Base-by-base conservation (phyloP, 345 rosid genomes). In the Gossypium arboreum region DNA sequence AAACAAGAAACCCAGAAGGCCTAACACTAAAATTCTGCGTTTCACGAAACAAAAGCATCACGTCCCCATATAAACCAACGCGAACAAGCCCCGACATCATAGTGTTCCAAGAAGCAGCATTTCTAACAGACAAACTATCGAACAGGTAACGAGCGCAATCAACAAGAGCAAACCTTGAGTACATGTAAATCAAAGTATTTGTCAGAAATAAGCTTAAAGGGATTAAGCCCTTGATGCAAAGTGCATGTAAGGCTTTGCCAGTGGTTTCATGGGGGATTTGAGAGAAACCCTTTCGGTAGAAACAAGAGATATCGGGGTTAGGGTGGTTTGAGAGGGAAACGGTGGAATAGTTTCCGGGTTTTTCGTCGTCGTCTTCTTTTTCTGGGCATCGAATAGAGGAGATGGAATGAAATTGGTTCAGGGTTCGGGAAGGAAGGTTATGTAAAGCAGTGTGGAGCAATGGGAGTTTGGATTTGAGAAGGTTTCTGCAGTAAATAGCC, bases 41-140 rank as follows among this genome's bases (percentile, higher is more conserved):
- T 55, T 79, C 82, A 71, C 68, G 39, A 17, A 92, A 87, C 61
- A 89, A 87, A 2, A 24, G 50, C 61, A 89, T 55, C 2, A 88
- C 86, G 45, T 89, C 84, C 22, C 76, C 13, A 76, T 86, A 87
- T 57, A 75, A 67, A 15, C 91, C 86, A 51, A 77, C 83, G 15
- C 86, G 88, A 63, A 91, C 93, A 77, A 87, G 66, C 9, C 93
- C 94, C 11, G 97, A 88, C 83, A 91, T 82, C 89, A 89, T 77
- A 41, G 88, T 91, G 81, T 92, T 94, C 97, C 98, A 94, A 56
- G 98, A 88, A 77, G 90, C 84, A 62, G 85, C 88, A 51, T 87
- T 91, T 82, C 85, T 89, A 24, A 84, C 86, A 67, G 74, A 58
- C 96, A 87, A 91, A 82, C 75, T 67, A 80, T 89, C 98, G 76